Percentiles rank a stretch among this genome's conserved stretches.
Evolutionary conservation across 768 basidiomycete species (phyloP).

Genomic region (Kwoniella shandongensis): DNA sequence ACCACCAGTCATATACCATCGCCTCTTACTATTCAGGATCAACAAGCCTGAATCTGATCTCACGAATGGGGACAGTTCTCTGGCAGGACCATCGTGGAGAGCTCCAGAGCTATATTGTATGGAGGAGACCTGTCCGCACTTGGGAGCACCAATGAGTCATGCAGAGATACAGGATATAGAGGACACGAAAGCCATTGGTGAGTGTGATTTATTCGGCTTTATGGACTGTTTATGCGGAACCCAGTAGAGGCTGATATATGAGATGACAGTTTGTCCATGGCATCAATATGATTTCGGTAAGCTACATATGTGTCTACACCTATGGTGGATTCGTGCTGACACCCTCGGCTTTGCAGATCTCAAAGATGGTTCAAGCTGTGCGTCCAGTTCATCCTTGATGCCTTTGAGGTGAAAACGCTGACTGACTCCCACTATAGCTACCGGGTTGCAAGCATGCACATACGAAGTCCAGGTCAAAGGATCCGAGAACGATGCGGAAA

Average conservation of each 20-base stretch:
- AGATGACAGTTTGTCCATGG: constrained; percentile 45
- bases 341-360: constrained; percentile 15
- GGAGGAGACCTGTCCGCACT: constrained; percentile 77
- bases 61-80: not conserved
- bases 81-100: constrained; percentile 20
- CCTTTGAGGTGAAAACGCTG: not conserved
- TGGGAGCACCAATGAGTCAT: constrained; percentile 76
- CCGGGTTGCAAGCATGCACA: constrained; percentile 40
- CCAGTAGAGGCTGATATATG: too few species aligned
- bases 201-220: not conserved
- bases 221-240: not conserved
- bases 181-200: constrained; percentile 36
- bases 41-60: constrained; percentile 17
- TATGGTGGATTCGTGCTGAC: constrained; percentile 2
- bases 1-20: constrained; percentile 31
- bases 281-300: constrained; percentile 47
- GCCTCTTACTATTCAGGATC: constrained; percentile 36
- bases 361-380: constrained; percentile 34
- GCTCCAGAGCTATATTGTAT: constrained; percentile 66
- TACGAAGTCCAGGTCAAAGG: constrained; percentile 37
- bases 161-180: constrained; percentile 55
- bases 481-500: constrained; percentile 22
- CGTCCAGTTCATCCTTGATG: not conserved
- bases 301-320: not conserved
- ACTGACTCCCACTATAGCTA: constrained; percentile 12